Conservation (phyloP, 768 basidiomycete species). For the Agaricus subrufescens region DNA sequence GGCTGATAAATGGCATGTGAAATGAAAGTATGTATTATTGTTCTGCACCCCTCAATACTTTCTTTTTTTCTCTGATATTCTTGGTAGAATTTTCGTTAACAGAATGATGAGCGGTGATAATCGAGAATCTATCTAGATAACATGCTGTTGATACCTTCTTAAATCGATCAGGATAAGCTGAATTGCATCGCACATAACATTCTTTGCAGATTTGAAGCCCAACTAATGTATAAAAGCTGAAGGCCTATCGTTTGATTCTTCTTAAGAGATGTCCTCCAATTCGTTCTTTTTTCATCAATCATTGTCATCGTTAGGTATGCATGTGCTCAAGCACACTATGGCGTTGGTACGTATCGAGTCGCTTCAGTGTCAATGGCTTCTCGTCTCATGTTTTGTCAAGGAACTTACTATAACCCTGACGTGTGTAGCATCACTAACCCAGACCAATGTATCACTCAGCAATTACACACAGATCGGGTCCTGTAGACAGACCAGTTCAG, state of each 20-base stretch:
- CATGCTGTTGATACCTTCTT: too few relatives aligned
- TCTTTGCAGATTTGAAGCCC: neutral
- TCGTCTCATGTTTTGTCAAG: neutral
- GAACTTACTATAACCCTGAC: neutral
- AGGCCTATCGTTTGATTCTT: neutral
- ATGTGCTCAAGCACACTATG: neutral
- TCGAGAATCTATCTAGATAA: neutral
- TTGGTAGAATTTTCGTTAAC: neutral
- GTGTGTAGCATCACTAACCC: neutral
- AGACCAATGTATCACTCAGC: neutral
- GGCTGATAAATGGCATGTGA: too few relatives aligned
- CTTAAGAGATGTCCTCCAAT: neutral
- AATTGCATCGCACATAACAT: neutral
- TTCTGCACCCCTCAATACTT: neutral
- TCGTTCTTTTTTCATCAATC: neutral
- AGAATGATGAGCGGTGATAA: neutral
- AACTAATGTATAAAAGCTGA: neutral
- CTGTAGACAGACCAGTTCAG: neutral
- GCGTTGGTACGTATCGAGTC: neutral
- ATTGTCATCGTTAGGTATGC: neutral
- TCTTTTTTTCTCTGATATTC: neutral
- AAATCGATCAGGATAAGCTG: neutral
- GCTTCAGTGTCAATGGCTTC: neutral
- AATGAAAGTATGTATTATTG: neutral
- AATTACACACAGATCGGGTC: neutral